Evolutionary conservation across 192 early-diverging fungal species (phyloP).

Genomic region (Geranomyces variabilis): DNA sequence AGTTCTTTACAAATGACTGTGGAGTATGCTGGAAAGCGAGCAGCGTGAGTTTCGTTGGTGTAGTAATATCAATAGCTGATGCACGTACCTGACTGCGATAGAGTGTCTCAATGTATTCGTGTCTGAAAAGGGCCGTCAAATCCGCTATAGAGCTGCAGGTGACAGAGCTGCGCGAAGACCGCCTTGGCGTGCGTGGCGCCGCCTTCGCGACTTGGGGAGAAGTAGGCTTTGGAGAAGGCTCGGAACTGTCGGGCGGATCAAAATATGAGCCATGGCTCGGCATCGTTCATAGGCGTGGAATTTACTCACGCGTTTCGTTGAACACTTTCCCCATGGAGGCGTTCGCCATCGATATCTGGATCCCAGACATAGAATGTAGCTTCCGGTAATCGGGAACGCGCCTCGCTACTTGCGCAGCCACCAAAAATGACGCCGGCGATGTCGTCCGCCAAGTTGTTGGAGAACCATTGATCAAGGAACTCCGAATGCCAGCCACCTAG

Average conservation of each 20-base stretch:
- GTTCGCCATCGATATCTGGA: not conserved
- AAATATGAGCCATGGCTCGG: not conserved
- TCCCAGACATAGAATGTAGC: conserved; percentile 1
- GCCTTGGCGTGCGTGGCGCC: not conserved
- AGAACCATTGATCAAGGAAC: no score
- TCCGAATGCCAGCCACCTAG: no score
- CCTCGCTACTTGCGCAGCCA: no score
- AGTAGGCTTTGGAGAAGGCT: not conserved
- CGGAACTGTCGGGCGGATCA: not conserved
- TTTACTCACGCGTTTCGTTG: not conserved
- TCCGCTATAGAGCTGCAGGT: not conserved
- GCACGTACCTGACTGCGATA: not conserved
- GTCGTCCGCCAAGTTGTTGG: no score
- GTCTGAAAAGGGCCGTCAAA: not conserved
- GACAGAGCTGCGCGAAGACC: no score
- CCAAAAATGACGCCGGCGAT: no score
- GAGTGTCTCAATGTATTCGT: not conserved
- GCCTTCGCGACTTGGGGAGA: not conserved
- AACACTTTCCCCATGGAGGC: not conserved
- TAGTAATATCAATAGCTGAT: not conserved
- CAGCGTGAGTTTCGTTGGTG: no score
- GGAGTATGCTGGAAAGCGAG: no score
- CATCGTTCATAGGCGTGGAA: not conserved
- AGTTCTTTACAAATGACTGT: not conserved
- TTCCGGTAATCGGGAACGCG: no score